Evolutionary conservation across 805 yeast genomes (phyloP), one percentile per base, ranked within the genome.

Genomic region (Limtongia smithiae): DNA sequence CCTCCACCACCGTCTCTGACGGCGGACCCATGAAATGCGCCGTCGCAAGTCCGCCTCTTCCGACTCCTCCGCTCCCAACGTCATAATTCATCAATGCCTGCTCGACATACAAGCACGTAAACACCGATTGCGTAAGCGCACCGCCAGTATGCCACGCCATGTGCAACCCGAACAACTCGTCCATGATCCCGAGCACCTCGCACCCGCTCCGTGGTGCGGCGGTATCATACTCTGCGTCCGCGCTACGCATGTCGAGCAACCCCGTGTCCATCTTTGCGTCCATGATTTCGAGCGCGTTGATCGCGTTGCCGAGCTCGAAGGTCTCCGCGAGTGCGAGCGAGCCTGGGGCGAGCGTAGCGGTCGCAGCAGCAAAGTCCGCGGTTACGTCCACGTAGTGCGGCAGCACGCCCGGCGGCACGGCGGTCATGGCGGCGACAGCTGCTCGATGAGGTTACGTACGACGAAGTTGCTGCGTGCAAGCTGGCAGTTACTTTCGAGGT

Each of bases 231-330:
- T 71, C 51, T 31, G 81, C 85, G 2, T 68, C 75, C 0, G 60
- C 56, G 36, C 67, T 53, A 0, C 71, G 56, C 48, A 79, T 65
- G 25, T 66, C 60, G n/a, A 85, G 73, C 46, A 85, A 60, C 1
- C 91, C 88, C 0, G 96, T 80, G 64, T 91, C 98, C 59, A 91
- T 72, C 54, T 77, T 79, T 9, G 73, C 71, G 62, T 87, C 87
- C 48, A 80, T 73, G 12, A 71, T 63, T 59, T 90, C 97, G 52
- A 88, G 69, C 0, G 97, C 95, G 57, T 90, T 82, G 1, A 96
- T 85, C 0, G 96, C 94, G 59, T 87, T 88, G 54, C 83, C 71
- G 39, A 91, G 72, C 46, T 80, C 78, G 67, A 88, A 87, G 24
- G 68, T 68, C 0, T 79, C 75, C 8, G 77, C 73, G 58, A 80